Evolutionary conservation across 2,329 filamentous ascomycete species (phyloP).

Genomic region (Trichoderma arundinaceum): DNA sequence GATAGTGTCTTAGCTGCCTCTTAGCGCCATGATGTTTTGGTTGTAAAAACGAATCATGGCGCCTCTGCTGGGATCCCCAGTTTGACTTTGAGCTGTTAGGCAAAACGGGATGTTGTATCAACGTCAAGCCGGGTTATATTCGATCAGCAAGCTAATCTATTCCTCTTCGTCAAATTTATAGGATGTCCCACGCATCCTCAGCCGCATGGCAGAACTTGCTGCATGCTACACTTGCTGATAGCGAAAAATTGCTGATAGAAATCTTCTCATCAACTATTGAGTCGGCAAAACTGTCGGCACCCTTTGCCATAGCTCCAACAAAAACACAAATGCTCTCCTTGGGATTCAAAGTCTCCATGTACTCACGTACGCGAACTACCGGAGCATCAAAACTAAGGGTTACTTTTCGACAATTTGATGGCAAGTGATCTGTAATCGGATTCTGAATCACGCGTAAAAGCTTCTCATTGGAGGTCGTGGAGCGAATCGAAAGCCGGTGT

Average conservation of each 20-base stretch:
- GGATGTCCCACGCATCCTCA: constrained; percentile 93
- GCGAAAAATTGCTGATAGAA: constrained; percentile 96
- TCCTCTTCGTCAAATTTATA: constrained; percentile 59
- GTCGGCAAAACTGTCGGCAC: constrained; percentile 93
- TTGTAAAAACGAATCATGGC: constrained; percentile 26
- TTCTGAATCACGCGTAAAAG: constrained; percentile 97
- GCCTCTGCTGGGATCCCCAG: constrained; percentile 6
- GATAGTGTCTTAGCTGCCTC: not conserved
- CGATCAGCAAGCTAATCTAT: constrained; percentile 31
- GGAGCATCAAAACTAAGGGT: constrained; percentile 93
- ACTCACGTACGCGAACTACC: constrained; percentile 86
- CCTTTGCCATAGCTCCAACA: constrained; percentile 98
- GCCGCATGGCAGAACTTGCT: constrained; percentile 99
- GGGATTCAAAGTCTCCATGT: constrained; percentile 76
- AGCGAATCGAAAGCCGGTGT: constrained; percentile 93
- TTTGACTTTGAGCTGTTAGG: constrained; percentile 19
- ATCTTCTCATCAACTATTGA: constrained; percentile 95
- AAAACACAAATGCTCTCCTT: constrained; percentile 98
- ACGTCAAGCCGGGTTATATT: constrained; percentile 49
- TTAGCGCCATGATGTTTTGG: constrained; percentile 26
- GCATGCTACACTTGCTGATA: constrained; percentile 96
- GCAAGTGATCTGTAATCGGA: constrained; percentile 94
- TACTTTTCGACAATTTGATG: constrained; percentile 96
- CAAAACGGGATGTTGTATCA: constrained; percentile 74
- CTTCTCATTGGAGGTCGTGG: constrained; percentile 96